A percentile compares a stretch with the other conserved stretches of the same genome.
phyloP scores from a whole-genome alignment of 2,329 filamentous ascomycete species.

The Botrytis sinoallii region DNA sequence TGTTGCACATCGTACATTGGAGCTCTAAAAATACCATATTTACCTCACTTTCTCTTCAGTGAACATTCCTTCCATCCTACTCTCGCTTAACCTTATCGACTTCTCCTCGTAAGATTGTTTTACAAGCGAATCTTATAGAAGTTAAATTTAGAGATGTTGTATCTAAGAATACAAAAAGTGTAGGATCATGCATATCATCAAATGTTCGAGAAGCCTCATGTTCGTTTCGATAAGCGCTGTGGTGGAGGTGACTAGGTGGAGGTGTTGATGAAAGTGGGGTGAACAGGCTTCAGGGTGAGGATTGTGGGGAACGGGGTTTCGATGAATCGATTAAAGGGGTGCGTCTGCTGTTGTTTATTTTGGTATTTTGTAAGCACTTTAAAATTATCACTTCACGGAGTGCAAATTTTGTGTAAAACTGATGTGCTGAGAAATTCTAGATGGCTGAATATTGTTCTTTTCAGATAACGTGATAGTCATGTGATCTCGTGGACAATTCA shows the following conservation, averaged over 20 bases:
- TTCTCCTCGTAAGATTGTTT: not conserved
- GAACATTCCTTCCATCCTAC: not conserved
- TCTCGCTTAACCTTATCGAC: not conserved
- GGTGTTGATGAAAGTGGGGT: not conserved
- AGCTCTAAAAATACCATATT: not conserved
- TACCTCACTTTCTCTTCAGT: not conserved
- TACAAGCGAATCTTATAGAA: not conserved
- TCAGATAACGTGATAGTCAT: not conserved
- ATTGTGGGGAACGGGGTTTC: not conserved
- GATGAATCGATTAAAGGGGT: not conserved
- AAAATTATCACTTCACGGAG: not conserved
- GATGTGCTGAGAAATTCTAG: too few species aligned
- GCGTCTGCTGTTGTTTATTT: not conserved
- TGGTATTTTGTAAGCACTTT: not conserved
- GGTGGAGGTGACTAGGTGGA: not conserved
- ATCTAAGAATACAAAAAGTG: not conserved
- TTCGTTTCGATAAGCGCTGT: not conserved
- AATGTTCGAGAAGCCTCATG: not conserved
- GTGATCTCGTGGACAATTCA: not conserved
- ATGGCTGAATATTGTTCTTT: not conserved
- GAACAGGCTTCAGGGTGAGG: not conserved
- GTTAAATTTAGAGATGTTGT: not conserved
- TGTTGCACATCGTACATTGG: constrained; percentile 7
- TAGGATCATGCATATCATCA: not conserved
- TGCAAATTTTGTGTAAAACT: too few species aligned